Evolutionary conservation across 176 grass and related monocot species (phyloP).

Genomic region (Tillandsia fasciculata): DNA sequence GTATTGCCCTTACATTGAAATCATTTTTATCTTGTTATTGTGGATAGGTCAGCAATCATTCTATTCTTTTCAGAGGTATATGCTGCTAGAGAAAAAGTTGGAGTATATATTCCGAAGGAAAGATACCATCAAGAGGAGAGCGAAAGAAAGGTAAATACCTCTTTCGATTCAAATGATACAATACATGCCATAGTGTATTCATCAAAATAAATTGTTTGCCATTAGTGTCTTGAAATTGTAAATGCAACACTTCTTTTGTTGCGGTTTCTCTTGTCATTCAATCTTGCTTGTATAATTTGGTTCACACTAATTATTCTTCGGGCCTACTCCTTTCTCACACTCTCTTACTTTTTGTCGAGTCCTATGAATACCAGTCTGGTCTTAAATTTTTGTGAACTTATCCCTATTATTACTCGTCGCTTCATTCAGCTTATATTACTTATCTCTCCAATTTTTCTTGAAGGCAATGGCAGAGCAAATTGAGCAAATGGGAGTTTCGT

Average conservation of each 20-base stretch:
- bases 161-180: constrained; percentile 8
- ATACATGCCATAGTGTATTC: not conserved
- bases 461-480: constrained; percentile 90
- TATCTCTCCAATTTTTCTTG: constrained; percentile 5
- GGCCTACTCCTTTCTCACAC: too few species aligned
- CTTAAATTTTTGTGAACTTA: too few species aligned
- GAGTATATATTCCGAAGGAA: constrained; percentile 95
- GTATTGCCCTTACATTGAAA: constrained; percentile 16
- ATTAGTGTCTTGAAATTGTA: not conserved
- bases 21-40: not conserved
- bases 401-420: too few species aligned
- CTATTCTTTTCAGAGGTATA: constrained; percentile 67
- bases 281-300: too few species aligned
- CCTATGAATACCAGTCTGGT: too few species aligned
- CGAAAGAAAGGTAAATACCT: constrained; percentile 72
- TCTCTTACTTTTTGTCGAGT: too few species aligned
- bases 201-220: not conserved
- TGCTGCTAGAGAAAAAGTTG: constrained; percentile 90
- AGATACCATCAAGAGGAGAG: constrained; percentile 81
- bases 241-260: too few species aligned
- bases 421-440: not conserved
- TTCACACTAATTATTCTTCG: too few species aligned
- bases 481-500: constrained; percentile 53
- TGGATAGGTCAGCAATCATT: constrained; percentile 14
- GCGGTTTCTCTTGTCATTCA: too few species aligned